These are phyloP conservation scores for Alternaria sp. DNA, from an alignment of 2,329 filamentous ascomycete species.

Conservation along the genomic window DNA sequence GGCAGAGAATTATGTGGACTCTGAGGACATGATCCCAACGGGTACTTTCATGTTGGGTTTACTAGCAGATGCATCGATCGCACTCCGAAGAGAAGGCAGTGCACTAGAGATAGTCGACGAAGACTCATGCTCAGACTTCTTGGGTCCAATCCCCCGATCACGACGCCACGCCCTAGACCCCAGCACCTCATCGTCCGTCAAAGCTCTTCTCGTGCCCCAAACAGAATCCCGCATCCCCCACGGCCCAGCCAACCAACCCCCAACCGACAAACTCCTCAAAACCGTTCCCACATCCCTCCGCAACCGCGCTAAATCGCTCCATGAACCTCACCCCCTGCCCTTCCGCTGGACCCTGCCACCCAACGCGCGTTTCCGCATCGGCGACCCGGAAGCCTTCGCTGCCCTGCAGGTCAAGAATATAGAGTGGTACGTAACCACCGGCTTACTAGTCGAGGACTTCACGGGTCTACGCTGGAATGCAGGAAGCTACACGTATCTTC, in stretches of 20 bases:
- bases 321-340: background rate
- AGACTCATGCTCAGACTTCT: no score
- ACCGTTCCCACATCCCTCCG: background rate
- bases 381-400: background rate
- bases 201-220: background rate
- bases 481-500: background rate
- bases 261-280: background rate
- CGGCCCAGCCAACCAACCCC: background rate
- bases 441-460: background rate
- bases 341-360: background rate
- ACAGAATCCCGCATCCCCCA: background rate
- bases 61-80: background rate
- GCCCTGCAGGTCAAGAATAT: background rate
- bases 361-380: background rate
- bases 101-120: background rate
- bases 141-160: background rate
- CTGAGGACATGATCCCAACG: background rate
- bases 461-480: background rate
- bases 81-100: background rate
- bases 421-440: conserved; percentile 2
- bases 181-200: background rate
- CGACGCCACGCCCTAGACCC: background rate
- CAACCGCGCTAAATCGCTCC: background rate
- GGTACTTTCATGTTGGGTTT: background rate
- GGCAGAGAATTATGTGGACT: background rate